Conservation (phyloP, 2,329 filamentous ascomycete genomes). For the Metarhizium robertsii region DNA sequence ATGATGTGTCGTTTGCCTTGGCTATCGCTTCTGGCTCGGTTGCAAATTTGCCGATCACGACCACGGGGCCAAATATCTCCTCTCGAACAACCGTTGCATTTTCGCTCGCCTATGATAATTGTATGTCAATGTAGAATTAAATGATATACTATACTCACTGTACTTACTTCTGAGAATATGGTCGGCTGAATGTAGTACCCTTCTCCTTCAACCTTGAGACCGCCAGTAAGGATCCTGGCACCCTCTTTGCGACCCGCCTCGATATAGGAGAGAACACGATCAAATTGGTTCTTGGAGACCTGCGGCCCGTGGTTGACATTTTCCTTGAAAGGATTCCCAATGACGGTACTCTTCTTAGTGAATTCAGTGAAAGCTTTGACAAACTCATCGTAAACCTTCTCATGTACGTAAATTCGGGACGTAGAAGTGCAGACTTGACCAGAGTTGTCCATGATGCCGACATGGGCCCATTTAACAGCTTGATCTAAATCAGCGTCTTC, state of each 20-base stretch:
- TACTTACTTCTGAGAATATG: conserved; percentile 31
- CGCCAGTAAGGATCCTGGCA: conserved; percentile 48
- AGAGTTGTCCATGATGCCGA: conserved; percentile 48
- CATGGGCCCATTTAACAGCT: conserved; percentile 50
- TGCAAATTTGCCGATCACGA: conserved; percentile 30
- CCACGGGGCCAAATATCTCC: conserved; percentile 37
- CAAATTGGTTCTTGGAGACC: conserved; percentile 61
- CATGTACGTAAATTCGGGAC: conserved; percentile 55
- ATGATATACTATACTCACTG: too few species aligned
- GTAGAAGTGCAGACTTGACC: conserved; percentile 60
- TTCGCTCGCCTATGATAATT: neutral
- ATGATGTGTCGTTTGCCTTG: conserved; percentile 43
- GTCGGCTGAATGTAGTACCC: conserved; percentile 38
- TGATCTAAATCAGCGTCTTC: conserved; percentile 57
- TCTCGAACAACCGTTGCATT: conserved; percentile 27
- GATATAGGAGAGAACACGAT: conserved; percentile 61
- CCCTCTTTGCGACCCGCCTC: conserved; percentile 62
- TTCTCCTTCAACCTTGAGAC: conserved; percentile 25
- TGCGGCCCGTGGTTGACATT: conserved; percentile 67
- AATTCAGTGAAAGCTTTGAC: conserved; percentile 51
- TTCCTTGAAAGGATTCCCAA: conserved; percentile 63
- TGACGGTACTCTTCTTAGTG: conserved; percentile 48
- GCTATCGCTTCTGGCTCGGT: conserved; percentile 31
- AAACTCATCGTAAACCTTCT: conserved; percentile 53
- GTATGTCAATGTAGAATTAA: neutral